These are phyloP conservation scores for Persicaria tinctoria DNA, from an alignment of 148 eudicot species.

Conservation along the genomic window DNA sequence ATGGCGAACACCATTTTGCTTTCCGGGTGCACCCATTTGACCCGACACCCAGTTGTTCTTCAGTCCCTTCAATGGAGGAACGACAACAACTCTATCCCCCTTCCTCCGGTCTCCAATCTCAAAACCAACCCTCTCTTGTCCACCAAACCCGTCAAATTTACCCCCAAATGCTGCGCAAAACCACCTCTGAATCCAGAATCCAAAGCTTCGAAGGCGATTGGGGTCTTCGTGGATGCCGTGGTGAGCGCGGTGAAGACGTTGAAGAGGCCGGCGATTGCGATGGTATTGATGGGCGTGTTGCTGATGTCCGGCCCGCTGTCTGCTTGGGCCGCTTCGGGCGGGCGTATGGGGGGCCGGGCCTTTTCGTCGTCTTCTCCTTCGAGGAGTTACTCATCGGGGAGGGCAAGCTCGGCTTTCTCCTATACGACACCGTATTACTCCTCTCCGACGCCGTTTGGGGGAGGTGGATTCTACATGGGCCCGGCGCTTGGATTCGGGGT, in stretches of 20 bases:
- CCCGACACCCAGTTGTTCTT: not conserved
- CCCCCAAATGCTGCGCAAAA: constrained; percentile 20
- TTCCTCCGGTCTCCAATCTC: not conserved
- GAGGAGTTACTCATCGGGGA: constrained; percentile 38
- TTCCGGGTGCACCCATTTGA: not conserved
- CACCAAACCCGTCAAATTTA: constrained; percentile 20
- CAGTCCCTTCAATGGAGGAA: not conserved
- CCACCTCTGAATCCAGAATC: constrained; percentile 10
- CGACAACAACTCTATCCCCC: not conserved
- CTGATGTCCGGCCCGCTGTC: constrained; percentile 52
- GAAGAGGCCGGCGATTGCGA: constrained; percentile 51
- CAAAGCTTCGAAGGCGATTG: constrained; percentile 14
- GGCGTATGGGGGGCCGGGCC: constrained; percentile 66
- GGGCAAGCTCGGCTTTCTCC: constrained; percentile 33
- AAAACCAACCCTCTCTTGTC: not conserved
- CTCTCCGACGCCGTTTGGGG: constrained; percentile 70
- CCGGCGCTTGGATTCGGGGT: constrained; percentile 71
- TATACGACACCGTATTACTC: constrained; percentile 61
- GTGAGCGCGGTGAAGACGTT: constrained; percentile 34
- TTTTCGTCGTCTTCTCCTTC: constrained; percentile 47
- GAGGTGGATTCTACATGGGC: constrained; percentile 33
- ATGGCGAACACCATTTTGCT: constrained; percentile 1
- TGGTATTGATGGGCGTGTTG: constrained; percentile 50
- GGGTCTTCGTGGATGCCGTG: constrained; percentile 19
- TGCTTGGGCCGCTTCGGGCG: constrained; percentile 80